These are phyloP conservation scores for Primulina tabacum DNA, from an alignment of 257 asterid species.

Conservation along the genomic window DNA sequence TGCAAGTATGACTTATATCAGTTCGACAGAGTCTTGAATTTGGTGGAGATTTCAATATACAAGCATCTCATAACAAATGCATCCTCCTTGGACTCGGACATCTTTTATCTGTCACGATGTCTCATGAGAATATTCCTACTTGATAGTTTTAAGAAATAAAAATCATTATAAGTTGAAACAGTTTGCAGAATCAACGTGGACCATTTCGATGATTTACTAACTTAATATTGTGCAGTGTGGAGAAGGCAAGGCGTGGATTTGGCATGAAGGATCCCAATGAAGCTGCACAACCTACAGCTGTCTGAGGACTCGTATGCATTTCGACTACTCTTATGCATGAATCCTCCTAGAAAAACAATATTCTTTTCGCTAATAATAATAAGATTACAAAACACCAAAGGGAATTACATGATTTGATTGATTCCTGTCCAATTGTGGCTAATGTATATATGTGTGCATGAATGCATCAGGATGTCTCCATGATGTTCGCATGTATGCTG, in stretches of 20 bases:
- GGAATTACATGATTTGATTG: background rate
- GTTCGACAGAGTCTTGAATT: background rate
- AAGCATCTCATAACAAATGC: too few species aligned
- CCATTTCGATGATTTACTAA: constrained; percentile 17
- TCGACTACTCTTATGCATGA: background rate
- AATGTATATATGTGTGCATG: background rate
- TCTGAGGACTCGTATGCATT: too few species aligned
- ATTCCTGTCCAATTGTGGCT: background rate
- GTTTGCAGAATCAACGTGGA: too few species aligned
- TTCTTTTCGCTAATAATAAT: background rate
- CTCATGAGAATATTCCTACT: background rate
- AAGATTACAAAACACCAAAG: background rate
- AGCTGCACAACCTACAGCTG: constrained; percentile 28
- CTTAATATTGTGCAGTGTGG: constrained; percentile 51
- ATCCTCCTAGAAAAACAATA: background rate
- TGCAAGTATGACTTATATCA: background rate
- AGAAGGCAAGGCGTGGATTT: constrained; percentile 72
- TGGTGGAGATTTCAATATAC: background rate
- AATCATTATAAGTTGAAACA: background rate
- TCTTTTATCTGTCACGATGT: too few species aligned
- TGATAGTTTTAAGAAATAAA: background rate
- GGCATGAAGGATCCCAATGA: constrained; percentile 73
- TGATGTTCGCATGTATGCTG: background rate
- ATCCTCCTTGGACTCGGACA: too few species aligned
- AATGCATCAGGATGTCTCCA: background rate